Conservation (phyloP, 805 yeast genomes). For the Suhomyces kilbournensis region DNA sequence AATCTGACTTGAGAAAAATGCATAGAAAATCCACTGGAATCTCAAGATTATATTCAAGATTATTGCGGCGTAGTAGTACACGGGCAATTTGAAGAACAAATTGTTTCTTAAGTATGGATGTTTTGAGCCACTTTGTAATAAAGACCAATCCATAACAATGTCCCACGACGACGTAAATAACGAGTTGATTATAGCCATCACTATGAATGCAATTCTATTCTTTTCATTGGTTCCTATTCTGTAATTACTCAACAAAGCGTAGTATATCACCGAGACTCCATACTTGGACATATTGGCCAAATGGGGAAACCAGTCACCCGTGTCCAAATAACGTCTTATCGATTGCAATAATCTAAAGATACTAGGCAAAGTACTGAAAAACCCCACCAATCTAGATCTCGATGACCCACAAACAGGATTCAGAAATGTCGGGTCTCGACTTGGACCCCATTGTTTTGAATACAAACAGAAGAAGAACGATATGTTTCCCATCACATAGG, state of each 20-base stretch:
- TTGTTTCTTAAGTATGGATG: slow-evolving; percentile 67
- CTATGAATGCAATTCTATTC: slow-evolving; percentile 59
- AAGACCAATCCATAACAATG: slow-evolving; percentile 92
- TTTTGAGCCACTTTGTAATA: slow-evolving; percentile 62
- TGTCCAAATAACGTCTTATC: slow-evolving; percentile 83
- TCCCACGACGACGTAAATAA: slow-evolving; percentile 79
- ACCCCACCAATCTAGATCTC: slow-evolving; percentile 74
- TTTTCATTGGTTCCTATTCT: slow-evolving; percentile 51
- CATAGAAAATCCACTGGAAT: slow-evolving; percentile 91
- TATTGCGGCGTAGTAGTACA: slow-evolving; percentile 71
- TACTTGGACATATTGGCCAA: slow-evolving; percentile 85
- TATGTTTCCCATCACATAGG: slow-evolving; percentile 82
- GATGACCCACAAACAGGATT: slow-evolving; percentile 68
- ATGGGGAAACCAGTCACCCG: slow-evolving; percentile 97
- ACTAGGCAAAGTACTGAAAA: slow-evolving; percentile 79
- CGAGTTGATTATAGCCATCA: slow-evolving; percentile 74
- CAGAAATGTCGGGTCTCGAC: slow-evolving; percentile 22
- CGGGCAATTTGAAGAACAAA: slow-evolving; percentile 56
- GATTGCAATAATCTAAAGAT: slow-evolving; percentile 92
- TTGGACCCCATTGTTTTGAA: slow-evolving; percentile 61
- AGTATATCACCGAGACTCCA: slow-evolving; percentile 60
- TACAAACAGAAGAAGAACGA: slow-evolving; percentile 85
- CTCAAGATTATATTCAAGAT: slow-evolving; percentile 69
- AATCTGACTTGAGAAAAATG: slow-evolving; percentile 67
- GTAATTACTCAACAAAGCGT: slow-evolving; percentile 71